phyloP scores from a whole-genome alignment of 169 alveolate genomes.

The Besnoitia besnoiti region DNA sequence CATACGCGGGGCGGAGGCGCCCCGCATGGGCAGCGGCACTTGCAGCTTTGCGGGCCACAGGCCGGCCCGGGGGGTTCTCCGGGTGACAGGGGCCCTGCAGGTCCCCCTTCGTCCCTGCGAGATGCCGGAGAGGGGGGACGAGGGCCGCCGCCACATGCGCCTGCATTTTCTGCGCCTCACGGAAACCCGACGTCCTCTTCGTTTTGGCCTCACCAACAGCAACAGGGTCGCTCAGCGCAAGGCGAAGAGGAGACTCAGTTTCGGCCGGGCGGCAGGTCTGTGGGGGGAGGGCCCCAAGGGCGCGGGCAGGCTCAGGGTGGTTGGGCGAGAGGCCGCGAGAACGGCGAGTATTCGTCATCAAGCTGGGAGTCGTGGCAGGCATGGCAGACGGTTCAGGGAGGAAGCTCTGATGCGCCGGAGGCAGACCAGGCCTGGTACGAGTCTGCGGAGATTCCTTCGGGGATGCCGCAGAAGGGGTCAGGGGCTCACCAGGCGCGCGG shows the following conservation, averaged over 20 bases:
- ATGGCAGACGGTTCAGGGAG: background rate
- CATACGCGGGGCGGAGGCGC: background rate
- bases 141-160: background rate
- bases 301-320: background rate
- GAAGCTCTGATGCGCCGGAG: background rate
- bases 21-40: background rate
- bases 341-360: background rate
- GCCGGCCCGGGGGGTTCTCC: background rate
- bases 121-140: background rate
- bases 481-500: background rate
- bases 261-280: background rate
- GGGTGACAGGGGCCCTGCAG: background rate
- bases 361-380: constrained; percentile 4
- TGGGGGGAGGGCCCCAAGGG: background rate
- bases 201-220: too few species aligned
- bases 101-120: too few species aligned
- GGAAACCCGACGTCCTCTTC: background rate
- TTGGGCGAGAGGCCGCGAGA: background rate
- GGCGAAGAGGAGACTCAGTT: background rate
- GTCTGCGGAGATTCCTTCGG: background rate
- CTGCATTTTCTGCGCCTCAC: background rate
- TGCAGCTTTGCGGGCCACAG: background rate
- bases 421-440: constrained; percentile 13
- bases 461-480: background rate
- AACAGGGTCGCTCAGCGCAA: background rate